Evolutionary conservation across 805 yeast species (phyloP), one percentile per base, ranked within the genome.

Genomic region (Torulaspora maleeae): DNA sequence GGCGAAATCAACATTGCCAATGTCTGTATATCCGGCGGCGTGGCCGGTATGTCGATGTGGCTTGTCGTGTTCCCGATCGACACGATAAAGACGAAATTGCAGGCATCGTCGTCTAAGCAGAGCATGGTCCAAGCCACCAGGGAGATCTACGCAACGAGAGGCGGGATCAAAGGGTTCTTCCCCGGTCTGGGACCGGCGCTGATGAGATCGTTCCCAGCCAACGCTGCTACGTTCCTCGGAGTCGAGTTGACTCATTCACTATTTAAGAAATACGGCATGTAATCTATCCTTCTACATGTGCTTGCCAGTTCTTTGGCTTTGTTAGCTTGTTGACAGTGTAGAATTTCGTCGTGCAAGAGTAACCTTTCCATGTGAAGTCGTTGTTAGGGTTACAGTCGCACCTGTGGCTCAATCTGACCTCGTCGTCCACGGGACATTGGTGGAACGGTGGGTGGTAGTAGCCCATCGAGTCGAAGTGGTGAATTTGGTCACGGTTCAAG

Each of bases 31-130:
- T 95, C 97, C 28, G 99, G 99, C 65, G 99, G 98, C 17, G 76
- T 80, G 61, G 95, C 97, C 1, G 99, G 99, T 61, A 86, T 91
- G 50, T 80, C 95, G 9, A 91, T 91, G 99, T 91, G 99, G 99
- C 68, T 83, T 25, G 86, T 85, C 17, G 93, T 91, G 15, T 91
- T 89, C 86, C 99, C 99, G 28, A 78, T 91, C 36, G 99, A 91
- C 66, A 93, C 98, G 7, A 83, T 91, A 66, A 91, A 91, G 73
- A 70, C 75, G 1, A 63, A 55, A 44, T 59, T 63, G 54, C 74
- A 53, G 60, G 65, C 65, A 29, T 56, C 55, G 37, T 56, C 49
- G 16, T 76, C 49, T 67, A 72, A 63, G 46, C 66, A 74, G 13
- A 74, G 85, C 15, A 79, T 89, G 64, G 63, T 71, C 2, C 77